Base-by-base conservation (phyloP, 1,139 yeast genomes). In the Candida glucosophila region DNA sequence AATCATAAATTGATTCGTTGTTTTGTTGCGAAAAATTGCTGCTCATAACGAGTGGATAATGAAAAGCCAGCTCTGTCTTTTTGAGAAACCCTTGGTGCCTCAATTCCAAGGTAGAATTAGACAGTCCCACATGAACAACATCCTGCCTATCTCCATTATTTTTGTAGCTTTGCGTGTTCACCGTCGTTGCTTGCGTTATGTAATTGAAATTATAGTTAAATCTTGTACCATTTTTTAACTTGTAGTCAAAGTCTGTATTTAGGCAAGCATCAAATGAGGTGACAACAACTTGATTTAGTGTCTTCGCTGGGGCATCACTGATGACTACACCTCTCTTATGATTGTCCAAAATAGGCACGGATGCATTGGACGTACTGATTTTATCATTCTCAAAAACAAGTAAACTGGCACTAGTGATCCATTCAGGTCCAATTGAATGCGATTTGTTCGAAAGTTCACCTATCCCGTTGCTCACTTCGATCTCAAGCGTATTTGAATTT, bases 401-500 rank as follows among this genome's bases (percentile, higher is more conserved):
- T 22, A 81, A 44, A 37, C 71, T 75, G n/a, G 78, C 86, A 19
- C 77, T 60, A 14, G 78, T 58, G 25, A 79, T 66, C 93, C 93
- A 81, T 48, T 78, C 71, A 18, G 64, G 55, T 2, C 77, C 81
- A 25, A 74, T 58, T 15, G 40, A 43, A 12, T 38, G 36, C 4
- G 5, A 15, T 7, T 20, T 15, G 12, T 34, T 20, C 3, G 36
- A 37, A 23, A 37, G 53, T 30, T 60, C 69, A 27, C 64, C 67
- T 17, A 70, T 38, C 17, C 85, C 85, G 43, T 79, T 79, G 20
- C 69, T 62, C 10, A 80, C 58, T 35, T 65, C 71, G 18, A 77
- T 52, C 27, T 56, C 58, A 22, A 75, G 39, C 9, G 31, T 15
- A 19, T 29, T 31, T 5, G 53, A 43, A 5, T 43, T 42, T 6